These are phyloP conservation scores for Coemansia sp. DNA, from an alignment of 192 early-diverging fungal species.

Conservation along the genomic window DNA sequence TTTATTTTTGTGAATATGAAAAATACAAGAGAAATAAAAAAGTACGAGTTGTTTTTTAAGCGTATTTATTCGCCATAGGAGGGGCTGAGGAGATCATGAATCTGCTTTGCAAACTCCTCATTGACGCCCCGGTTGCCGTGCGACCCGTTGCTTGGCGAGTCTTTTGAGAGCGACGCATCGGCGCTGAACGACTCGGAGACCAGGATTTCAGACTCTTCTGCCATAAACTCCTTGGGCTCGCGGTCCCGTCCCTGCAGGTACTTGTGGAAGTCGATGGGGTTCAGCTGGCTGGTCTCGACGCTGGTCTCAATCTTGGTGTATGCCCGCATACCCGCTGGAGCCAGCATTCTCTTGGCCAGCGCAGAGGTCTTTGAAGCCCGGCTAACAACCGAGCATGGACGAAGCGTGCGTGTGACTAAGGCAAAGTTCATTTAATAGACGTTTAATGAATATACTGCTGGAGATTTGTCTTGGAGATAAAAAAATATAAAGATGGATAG, in stretches of 20 bases:
- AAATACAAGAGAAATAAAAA: neutral
- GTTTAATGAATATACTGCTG: neutral
- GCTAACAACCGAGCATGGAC: neutral
- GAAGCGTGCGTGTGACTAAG: neutral
- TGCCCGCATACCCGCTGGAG: conserved; percentile 1
- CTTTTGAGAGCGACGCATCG: conserved; percentile 7
- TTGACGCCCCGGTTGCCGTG: conserved; percentile 23
- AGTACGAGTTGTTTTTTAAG: neutral
- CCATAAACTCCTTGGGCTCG: conserved; percentile 33
- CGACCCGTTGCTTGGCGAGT: neutral
- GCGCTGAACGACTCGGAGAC: conserved; percentile 30
- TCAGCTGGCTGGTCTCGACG: conserved; percentile 23
- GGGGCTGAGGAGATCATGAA: conserved; percentile 33
- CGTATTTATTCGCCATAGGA: conserved; percentile 24
- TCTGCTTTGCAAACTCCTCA: conserved; percentile 48
- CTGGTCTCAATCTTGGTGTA: conserved; percentile 29
- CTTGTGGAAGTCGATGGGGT: conserved; percentile 38
- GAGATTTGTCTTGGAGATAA: neutral
- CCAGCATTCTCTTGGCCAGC: neutral
- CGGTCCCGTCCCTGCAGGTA: conserved; percentile 30
- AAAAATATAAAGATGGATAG: neutral
- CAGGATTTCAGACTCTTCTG: conserved; percentile 38
- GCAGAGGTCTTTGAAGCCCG: neutral
- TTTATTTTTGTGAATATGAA: neutral
- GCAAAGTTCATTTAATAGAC: neutral